These are phyloP conservation scores for Goniomonas avonlea DNA, from an alignment of 78 protist genomes.

Conservation along the genomic window DNA sequence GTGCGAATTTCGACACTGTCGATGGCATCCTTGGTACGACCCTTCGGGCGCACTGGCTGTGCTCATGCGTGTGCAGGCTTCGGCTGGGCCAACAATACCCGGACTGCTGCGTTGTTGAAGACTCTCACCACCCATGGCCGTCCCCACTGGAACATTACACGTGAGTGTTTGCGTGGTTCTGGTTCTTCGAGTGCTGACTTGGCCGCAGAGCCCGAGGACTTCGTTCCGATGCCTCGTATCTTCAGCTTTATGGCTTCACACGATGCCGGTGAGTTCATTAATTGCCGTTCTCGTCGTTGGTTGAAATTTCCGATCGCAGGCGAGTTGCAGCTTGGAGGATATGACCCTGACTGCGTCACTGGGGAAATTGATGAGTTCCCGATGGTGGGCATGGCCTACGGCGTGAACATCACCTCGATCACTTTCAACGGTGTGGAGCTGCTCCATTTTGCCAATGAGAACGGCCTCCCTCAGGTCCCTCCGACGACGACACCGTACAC, in stretches of 20 bases:
- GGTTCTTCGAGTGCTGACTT: too few species aligned
- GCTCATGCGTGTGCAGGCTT: too few species aligned
- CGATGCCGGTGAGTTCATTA: neutral
- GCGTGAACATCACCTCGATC: constrained; percentile 17
- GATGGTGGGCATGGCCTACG: constrained; percentile 11
- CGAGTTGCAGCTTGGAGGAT: constrained; percentile 22
- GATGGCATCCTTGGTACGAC: constrained; percentile 28
- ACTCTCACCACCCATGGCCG: constrained; percentile 3
- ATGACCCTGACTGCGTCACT: neutral
- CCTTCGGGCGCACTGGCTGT: too few species aligned
- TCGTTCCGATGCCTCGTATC: constrained; percentile 8
- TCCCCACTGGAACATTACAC: neutral
- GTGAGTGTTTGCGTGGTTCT: neutral
- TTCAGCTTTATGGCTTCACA: constrained; percentile 7
- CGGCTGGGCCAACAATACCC: constrained; percentile 26
- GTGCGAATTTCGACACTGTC: constrained; percentile 15
- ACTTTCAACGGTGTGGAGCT: constrained; percentile 22
- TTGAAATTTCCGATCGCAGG: neutral
- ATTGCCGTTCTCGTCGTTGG: neutral
- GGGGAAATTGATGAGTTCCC: neutral
- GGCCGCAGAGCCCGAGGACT: too few species aligned
- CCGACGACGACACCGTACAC: neutral
- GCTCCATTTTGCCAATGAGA: constrained; percentile 6
- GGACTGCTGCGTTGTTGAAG: constrained; percentile 20
- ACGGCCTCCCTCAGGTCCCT: too few species aligned